A percentile compares a stretch with the other conserved stretches of the same genome.
Evolutionary conservation across 257 asterid genomes (phyloP).

Genomic region (Eustoma russellianum): DNA sequence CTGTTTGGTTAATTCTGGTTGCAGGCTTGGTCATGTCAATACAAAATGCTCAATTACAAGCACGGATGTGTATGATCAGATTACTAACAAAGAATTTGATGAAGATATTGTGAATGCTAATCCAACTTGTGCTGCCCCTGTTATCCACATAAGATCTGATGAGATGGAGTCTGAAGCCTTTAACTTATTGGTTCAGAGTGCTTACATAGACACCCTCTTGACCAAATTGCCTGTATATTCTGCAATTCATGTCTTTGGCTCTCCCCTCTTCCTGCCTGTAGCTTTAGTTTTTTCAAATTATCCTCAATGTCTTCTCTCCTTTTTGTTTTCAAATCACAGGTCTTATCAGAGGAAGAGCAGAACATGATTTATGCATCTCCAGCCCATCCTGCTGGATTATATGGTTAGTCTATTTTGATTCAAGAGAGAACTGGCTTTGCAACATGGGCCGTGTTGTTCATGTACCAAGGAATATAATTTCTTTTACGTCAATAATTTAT

Average conservation of each 20-base stretch:
- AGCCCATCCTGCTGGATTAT: constrained; percentile 90
- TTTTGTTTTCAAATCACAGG: constrained; percentile 25
- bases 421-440: constrained; percentile 4
- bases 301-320: constrained; percentile 1
- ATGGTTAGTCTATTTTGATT: constrained; percentile 43
- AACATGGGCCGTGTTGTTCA: neutral
- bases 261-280: neutral
- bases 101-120: constrained; percentile 30
- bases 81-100: constrained; percentile 38
- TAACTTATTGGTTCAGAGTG: constrained; percentile 46
- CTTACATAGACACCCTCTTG: constrained; percentile 57
- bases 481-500: neutral
- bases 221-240: constrained; percentile 66
- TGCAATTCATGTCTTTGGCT: neutral
- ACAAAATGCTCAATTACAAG: constrained; percentile 54
- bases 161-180: constrained; percentile 58
- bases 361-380: constrained; percentile 75
- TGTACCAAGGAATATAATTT: neutral
- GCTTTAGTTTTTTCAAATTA: neutral
- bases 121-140: constrained; percentile 42
- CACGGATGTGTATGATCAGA: constrained; percentile 43
- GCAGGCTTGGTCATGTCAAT: constrained; percentile 42
- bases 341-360: constrained; percentile 79
- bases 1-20: constrained; percentile 4
- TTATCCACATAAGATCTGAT: constrained; percentile 52